These are phyloP conservation scores for Zygosaccharomyces gambellarensis DNA, from an alignment of 805 yeast species.

Conservation along the genomic window DNA sequence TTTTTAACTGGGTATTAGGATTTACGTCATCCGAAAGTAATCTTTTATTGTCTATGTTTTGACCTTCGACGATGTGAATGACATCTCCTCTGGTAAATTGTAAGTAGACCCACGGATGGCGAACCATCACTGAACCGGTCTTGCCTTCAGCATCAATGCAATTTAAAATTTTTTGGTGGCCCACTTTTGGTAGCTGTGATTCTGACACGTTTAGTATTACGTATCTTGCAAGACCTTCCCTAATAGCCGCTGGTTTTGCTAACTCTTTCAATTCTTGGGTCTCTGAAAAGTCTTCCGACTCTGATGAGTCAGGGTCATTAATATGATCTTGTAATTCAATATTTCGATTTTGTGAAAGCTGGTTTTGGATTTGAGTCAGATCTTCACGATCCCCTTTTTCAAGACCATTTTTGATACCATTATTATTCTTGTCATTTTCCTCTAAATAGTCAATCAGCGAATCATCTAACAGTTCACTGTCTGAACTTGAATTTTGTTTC, in stretches of 20 bases:
- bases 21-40: conserved; percentile 30
- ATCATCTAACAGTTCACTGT: conserved; percentile 17
- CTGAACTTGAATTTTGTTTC: background rate
- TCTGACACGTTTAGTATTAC: conserved; percentile 21
- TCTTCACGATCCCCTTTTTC: background rate
- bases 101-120: conserved; percentile 59
- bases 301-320: background rate
- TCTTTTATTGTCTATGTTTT: conserved; percentile 24
- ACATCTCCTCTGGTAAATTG: conserved; percentile 49
- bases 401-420: background rate
- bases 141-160: conserved; percentile 41
- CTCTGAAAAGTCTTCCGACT: background rate
- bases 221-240: conserved; percentile 40
- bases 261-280: conserved; percentile 10
- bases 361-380: conserved; percentile 7
- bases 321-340: background rate
- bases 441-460: conserved; percentile 21
- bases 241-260: conserved; percentile 43
- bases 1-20: conserved; percentile 28
- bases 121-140: conserved; percentile 42
- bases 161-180: conserved; percentile 49
- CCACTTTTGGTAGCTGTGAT: conserved; percentile 19
- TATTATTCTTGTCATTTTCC: background rate
- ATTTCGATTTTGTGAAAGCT: conserved; percentile 14
- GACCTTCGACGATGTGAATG: conserved; percentile 53